These are phyloP conservation scores for Penicillium paradoxum DNA, from an alignment of 495 filamentous ascomycete genomes.

Conservation along the genomic window DNA sequence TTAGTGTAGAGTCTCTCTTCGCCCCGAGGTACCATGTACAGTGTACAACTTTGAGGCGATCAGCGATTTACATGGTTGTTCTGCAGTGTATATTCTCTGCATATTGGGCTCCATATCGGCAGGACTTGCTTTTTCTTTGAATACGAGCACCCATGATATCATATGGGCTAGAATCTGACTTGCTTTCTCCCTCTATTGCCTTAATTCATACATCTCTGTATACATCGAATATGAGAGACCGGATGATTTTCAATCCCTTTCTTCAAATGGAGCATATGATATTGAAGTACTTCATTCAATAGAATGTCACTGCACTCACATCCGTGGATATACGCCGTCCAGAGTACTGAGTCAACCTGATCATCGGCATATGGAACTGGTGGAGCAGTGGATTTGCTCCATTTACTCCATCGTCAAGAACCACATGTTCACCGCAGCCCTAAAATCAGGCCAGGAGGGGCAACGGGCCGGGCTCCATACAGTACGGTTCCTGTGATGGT, in stretches of 20 bases:
- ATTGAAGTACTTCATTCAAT: no score
- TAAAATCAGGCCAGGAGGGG: conserved; percentile 10
- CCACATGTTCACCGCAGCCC: conserved; percentile 13
- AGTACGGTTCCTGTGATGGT: background rate
- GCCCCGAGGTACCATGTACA: conserved; percentile 6
- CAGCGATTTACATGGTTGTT: background rate
- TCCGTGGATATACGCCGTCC: no score
- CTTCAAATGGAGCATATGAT: background rate
- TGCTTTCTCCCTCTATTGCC: background rate
- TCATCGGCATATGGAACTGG: conserved; percentile 13
- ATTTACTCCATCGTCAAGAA: conserved; percentile 16
- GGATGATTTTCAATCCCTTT: background rate
- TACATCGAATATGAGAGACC: background rate
- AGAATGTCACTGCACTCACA: background rate
- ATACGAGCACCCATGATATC: background rate
- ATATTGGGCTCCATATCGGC: background rate
- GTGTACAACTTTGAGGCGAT: background rate
- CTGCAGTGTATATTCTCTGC: background rate
- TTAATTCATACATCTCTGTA: background rate
- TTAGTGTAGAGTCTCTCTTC: background rate
- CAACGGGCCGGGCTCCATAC: conserved; percentile 13
- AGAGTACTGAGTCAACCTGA: background rate
- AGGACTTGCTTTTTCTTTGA: background rate
- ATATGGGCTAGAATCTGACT: background rate
- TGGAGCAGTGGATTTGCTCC: conserved; percentile 18